Percentiles rank a stretch among this genome's conserved stretches.
These are phyloP conservation scores for Carex sylvatica DNA, from an alignment of 202 grass and related monocot genomes.

Conservation along the genomic window DNA sequence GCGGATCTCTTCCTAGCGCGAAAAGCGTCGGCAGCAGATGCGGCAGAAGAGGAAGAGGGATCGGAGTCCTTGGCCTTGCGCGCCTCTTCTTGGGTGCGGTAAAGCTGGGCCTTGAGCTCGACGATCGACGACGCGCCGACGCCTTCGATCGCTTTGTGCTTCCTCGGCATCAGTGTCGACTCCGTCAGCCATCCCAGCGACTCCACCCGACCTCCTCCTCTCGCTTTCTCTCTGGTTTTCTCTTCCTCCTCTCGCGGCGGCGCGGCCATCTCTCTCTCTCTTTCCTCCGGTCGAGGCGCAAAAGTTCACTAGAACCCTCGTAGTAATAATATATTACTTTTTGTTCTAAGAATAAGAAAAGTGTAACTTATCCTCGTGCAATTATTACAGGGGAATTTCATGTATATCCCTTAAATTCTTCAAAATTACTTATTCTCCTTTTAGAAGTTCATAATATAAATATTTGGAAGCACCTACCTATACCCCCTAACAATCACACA, in stretches of 20 bases:
- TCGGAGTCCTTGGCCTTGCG: conserved; percentile 52
- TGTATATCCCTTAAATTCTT: too few species aligned
- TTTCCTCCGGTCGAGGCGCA: not conserved
- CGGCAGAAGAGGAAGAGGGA: conserved; percentile 27
- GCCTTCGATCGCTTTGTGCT: conserved; percentile 94
- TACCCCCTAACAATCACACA: too few species aligned
- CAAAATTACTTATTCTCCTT: too few species aligned
- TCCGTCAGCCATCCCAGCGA: conserved; percentile 98
- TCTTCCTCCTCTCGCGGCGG: not conserved
- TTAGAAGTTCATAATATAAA: too few species aligned
- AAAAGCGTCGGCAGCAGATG: conserved; percentile 52
- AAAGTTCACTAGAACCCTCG: conserved; percentile 5
- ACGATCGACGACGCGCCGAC: conserved; percentile 86
- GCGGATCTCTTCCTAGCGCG: conserved; percentile 55
- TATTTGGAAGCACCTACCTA: too few species aligned
- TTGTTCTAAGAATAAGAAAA: too few species aligned
- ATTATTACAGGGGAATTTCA: too few species aligned
- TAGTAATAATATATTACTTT: not conserved
- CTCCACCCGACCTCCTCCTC: conserved; percentile 44
- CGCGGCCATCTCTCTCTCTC: conserved; percentile 12
- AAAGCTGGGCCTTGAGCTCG: conserved; percentile 97
- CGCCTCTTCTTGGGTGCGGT: conserved; percentile 79
- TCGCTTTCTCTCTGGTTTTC: conserved; percentile 24
- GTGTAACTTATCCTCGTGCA: too few species aligned
- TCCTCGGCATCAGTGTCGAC: conserved; percentile 93